Conservation (phyloP, 2,329 filamentous ascomycete species). For the Blumeria hordei region DNA sequence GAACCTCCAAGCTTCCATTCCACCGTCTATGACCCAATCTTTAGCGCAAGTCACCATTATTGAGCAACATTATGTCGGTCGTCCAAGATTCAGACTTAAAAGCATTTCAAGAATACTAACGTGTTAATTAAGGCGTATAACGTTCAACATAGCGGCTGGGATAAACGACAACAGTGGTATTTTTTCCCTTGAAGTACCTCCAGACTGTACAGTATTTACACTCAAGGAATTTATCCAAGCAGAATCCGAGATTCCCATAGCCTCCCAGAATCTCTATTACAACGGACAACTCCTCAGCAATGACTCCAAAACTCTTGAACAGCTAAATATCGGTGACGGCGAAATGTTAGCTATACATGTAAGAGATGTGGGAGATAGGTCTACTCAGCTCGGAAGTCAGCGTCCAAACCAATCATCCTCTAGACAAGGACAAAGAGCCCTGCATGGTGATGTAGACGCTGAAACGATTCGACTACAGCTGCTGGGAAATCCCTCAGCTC, state of each 20-base stretch:
- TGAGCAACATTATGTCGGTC: too few relatives aligned
- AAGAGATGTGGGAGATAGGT: conserved; percentile 20
- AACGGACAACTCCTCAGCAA: conserved; percentile 63
- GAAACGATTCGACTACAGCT: conserved; percentile 68
- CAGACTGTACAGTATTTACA: conserved; percentile 60
- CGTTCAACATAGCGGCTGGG: conserved; percentile 59
- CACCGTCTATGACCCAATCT: too few relatives aligned
- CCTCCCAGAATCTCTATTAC: conserved; percentile 66
- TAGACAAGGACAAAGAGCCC: conserved; percentile 5
- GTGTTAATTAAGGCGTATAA: conserved; percentile 44
- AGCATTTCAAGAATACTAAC: conserved; percentile 1
- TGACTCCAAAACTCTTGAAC: conserved; percentile 56
- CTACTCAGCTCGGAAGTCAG: conserved; percentile 19
- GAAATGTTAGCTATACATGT: conserved; percentile 86
- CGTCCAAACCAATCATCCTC: conserved; percentile 15
- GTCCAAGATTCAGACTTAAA: too few relatives aligned
- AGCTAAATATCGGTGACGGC: conserved; percentile 60
- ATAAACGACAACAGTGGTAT: conserved; percentile 40
- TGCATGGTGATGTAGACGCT: conserved; percentile 30
- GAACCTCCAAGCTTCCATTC: too few relatives aligned
- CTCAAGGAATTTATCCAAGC: conserved; percentile 74
- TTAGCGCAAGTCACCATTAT: too few relatives aligned
- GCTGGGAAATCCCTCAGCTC: conserved; percentile 50
- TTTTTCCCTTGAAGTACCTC: conserved; percentile 58
- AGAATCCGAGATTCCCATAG: conserved; percentile 50